These are phyloP conservation scores for Epichloe brachyelytri DNA, from an alignment of 2,329 filamentous ascomycete genomes.

Conservation along the genomic window DNA sequence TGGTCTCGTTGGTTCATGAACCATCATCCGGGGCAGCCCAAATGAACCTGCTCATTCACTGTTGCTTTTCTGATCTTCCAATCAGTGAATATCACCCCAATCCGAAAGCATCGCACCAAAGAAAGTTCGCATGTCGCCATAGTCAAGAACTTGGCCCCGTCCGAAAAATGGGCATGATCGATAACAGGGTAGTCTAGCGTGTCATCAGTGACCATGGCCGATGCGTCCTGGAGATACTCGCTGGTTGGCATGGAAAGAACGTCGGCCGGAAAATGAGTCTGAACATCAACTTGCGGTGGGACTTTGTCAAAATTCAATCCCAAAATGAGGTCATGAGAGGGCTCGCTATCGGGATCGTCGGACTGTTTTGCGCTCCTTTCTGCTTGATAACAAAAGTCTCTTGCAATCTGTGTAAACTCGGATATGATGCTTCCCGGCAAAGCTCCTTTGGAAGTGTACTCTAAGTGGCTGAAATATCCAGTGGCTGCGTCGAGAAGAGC, in stretches of 20 bases:
- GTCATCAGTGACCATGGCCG: not conserved
- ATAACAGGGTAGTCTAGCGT: not conserved
- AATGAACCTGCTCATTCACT: no score
- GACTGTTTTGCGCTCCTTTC: not conserved
- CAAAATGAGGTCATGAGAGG: not conserved
- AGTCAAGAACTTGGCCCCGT: not conserved
- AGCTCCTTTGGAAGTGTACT: conserved; percentile 6
- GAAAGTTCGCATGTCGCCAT: conserved; percentile 3
- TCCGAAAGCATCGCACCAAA: conserved; percentile 2
- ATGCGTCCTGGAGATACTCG: not conserved
- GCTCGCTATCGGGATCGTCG: not conserved
- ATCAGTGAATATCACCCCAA: not conserved
- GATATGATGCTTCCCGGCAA: conserved; percentile 8
- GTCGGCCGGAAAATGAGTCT: not conserved
- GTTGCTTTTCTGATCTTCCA: no score
- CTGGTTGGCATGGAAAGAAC: not conserved
- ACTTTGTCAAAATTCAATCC: not conserved
- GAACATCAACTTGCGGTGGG: not conserved
- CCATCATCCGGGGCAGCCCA: no score
- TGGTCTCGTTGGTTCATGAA: no score
- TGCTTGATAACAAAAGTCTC: conserved; percentile 2
- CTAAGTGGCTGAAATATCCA: conserved; percentile 9
- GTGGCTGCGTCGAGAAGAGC: conserved; percentile 7
- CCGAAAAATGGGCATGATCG: not conserved
- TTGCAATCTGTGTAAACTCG: conserved; percentile 2